These are phyloP conservation scores for Colletotrichum sp. DNA, from an alignment of 2,329 filamentous ascomycete genomes.

Conservation along the genomic window DNA sequence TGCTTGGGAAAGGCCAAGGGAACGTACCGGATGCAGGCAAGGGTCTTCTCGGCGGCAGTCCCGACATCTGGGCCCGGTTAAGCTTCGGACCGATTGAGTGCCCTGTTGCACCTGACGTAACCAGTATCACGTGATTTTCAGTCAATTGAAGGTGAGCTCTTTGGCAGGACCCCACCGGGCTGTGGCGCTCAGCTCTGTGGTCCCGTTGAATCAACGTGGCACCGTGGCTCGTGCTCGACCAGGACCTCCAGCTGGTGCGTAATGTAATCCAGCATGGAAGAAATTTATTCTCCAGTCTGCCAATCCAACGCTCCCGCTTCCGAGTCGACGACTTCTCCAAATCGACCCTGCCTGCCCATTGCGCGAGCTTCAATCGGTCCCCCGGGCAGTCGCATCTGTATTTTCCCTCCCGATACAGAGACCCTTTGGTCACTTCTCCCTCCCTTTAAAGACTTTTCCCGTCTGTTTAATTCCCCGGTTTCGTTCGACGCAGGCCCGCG, in stretches of 20 bases:
- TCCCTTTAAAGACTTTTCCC: constrained; percentile 23
- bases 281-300: constrained; percentile 25
- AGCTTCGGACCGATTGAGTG: constrained; percentile 9
- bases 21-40: constrained; percentile 15
- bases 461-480: constrained; percentile 27
- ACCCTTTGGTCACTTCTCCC: constrained; percentile 8
- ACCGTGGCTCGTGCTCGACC: constrained; percentile 20
- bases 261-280: constrained; percentile 23
- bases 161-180: neutral
- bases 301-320: constrained; percentile 7
- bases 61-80: neutral
- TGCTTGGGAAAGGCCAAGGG: neutral
- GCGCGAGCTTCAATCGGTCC: constrained; percentile 8
- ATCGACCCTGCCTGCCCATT: constrained; percentile 16
- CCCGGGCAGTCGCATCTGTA: constrained; percentile 10
- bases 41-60: constrained; percentile 1
- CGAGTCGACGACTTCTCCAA: constrained; percentile 14
- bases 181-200: constrained; percentile 5
- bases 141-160: neutral
- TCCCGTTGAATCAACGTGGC: constrained; percentile 1
- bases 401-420: neutral
- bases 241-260: constrained; percentile 12
- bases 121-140: neutral
- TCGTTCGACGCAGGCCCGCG: constrained; percentile 29
- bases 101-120: neutral